Conservation (phyloP, 73 alveolate genomes). For the Paraurostyla sp. region DNA sequence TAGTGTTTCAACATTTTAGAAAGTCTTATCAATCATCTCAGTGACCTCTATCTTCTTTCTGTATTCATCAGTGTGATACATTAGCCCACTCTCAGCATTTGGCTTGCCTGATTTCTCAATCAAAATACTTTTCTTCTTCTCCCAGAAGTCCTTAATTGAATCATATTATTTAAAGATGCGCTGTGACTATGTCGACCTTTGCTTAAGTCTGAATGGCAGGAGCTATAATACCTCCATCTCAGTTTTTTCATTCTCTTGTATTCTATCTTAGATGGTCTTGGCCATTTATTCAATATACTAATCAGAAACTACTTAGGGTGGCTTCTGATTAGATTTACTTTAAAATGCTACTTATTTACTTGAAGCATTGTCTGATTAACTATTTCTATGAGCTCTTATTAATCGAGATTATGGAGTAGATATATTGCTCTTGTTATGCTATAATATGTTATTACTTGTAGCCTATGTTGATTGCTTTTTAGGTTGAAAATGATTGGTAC, state of each 20-base stretch:
- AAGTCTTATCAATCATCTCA: constrained; percentile 30
- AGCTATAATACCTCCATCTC: background rate
- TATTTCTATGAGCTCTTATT: background rate
- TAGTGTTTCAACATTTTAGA: background rate
- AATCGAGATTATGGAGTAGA: constrained; percentile 21
- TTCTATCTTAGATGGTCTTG: background rate
- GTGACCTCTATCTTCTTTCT: constrained; percentile 24
- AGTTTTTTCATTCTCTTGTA: background rate
- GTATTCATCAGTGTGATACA: background rate
- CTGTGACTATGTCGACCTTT: background rate
- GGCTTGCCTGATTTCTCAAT: background rate
- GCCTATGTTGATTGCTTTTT: background rate
- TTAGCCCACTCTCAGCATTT: background rate
- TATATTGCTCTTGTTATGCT: background rate
- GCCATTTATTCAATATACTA: constrained; percentile 29
- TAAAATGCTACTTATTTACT: background rate
- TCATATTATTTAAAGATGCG: background rate
- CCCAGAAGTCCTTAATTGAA: constrained; percentile 18
- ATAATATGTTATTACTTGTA: background rate
- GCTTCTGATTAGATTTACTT: background rate
- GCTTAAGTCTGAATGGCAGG: background rate
- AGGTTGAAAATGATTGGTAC: background rate
- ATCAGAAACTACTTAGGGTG: background rate
- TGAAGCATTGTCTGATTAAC: background rate
- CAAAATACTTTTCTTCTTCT: background rate